phyloP scores from a whole-genome alignment of 169 alveolate species.

The Cyclospora cayetanensis region DNA sequence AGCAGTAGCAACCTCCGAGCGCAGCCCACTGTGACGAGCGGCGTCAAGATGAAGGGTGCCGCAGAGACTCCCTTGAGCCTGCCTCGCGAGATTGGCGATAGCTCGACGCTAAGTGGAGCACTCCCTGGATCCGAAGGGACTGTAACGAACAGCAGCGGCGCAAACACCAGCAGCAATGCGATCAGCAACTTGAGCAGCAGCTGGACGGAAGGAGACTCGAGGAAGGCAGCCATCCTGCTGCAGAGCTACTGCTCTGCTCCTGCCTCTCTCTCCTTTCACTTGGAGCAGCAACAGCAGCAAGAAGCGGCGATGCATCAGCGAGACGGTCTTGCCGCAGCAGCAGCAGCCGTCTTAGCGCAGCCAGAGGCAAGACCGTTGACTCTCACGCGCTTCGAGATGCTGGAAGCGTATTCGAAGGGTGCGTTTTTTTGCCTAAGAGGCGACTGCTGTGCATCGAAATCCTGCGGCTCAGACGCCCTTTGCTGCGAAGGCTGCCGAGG shows the following conservation, averaged over 20 bases:
- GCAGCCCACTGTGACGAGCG: background rate
- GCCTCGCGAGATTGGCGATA: background rate
- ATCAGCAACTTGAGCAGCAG: background rate
- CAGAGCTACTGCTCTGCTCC: constrained; percentile 29
- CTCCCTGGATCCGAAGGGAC: background rate
- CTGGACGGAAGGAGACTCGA: background rate
- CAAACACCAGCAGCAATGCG: background rate
- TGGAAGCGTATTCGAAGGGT: constrained; percentile 62
- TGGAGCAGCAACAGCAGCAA: background rate
- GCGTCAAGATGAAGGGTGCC: background rate
- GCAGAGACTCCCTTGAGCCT: background rate
- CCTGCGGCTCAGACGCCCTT: background rate
- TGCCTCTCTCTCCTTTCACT: background rate
- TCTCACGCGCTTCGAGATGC: constrained; percentile 57
- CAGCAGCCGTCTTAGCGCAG: constrained; percentile 63
- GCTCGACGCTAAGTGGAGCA: background rate
- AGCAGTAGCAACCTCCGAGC: background rate
- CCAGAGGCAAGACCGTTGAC: constrained; percentile 48
- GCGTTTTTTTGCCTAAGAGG: background rate
- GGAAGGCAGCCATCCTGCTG: background rate
- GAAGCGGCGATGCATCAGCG: background rate
- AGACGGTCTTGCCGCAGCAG: constrained; percentile 16
- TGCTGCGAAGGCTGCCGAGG: background rate
- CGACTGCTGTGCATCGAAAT: background rate
- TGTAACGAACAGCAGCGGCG: background rate